phyloP scores from a whole-genome alignment of 345 rosid genomes.

The Pseudoturritis turrita region DNA sequence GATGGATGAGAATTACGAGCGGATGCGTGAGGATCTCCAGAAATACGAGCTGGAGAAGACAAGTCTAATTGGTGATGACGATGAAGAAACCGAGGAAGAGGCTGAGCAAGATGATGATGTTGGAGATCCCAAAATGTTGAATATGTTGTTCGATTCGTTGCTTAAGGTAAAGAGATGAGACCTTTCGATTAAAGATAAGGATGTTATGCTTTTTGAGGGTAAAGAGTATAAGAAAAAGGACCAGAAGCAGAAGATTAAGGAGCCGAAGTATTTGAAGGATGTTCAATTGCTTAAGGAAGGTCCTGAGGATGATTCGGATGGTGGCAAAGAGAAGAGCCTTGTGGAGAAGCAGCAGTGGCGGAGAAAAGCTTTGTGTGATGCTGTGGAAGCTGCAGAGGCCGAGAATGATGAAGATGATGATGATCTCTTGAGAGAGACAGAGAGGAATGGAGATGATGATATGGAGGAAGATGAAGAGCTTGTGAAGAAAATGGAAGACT shows the following conservation, averaged over 20 bases:
- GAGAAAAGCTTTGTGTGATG: slow-evolving; percentile 50
- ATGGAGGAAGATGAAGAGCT: slow-evolving; percentile 31
- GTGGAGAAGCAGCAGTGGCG: slow-evolving; percentile 59
- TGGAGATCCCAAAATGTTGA: slow-evolving; percentile 14
- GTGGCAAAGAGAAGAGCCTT: slow-evolving; percentile 34
- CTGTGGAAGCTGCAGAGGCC: slow-evolving; percentile 21
- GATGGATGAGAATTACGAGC: slow-evolving; percentile 44
- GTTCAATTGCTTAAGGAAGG: slow-evolving; percentile 60
- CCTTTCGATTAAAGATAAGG: slow-evolving; percentile 45
- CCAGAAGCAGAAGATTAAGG: not conserved
- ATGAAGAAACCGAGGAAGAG: slow-evolving; percentile 27
- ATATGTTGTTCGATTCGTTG: slow-evolving; percentile 43
- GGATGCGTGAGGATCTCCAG: slow-evolving; percentile 66
- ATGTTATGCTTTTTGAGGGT: slow-evolving; percentile 42
- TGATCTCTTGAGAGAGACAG: slow-evolving; percentile 42
- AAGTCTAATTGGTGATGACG: slow-evolving; percentile 30
- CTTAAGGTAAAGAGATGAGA: slow-evolving; percentile 44
- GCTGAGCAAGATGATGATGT: slow-evolving; percentile 23
- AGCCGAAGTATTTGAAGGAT: slow-evolving; percentile 62
- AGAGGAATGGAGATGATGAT: slow-evolving; percentile 26
- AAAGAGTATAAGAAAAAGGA: slow-evolving; percentile 33
- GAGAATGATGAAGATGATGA: slow-evolving; percentile 34
- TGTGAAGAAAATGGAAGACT: slow-evolving; percentile 50
- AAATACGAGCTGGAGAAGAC: too few species aligned
- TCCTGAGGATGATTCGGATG: not conserved